Conservation (phyloP, 73 alveolate genomes). For the Tetrahymena malaccensis region DNA sequence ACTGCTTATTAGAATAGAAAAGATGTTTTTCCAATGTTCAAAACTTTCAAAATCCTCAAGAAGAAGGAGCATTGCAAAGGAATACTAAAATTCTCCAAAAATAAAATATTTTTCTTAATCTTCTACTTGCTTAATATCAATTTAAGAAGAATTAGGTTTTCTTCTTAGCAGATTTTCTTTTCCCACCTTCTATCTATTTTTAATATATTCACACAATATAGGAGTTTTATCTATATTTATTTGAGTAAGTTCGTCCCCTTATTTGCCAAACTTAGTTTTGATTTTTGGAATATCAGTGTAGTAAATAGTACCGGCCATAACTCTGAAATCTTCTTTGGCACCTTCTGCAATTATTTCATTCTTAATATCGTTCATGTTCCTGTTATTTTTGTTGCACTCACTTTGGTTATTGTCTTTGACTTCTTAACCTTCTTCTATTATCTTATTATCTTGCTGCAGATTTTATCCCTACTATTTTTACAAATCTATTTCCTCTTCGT, state of each 20-base stretch:
- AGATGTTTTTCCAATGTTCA: conserved; percentile 57
- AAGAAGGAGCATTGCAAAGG: conserved; percentile 50
- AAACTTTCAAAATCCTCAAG: conserved; percentile 61
- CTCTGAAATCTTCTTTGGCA: conserved; percentile 20
- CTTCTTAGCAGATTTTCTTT: not conserved
- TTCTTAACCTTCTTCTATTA: not conserved
- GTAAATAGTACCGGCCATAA: conserved; percentile 18
- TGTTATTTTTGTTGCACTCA: not conserved
- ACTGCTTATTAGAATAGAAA: conserved; percentile 46
- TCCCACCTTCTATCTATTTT: not conserved
- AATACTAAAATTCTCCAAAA: conserved; percentile 63
- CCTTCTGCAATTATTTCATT: conserved; percentile 3
- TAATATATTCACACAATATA: conserved; percentile 25
- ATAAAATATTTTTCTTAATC: conserved; percentile 33
- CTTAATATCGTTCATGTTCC: not conserved
- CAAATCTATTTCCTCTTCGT: not conserved
- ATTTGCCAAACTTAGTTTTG: conserved; percentile 15
- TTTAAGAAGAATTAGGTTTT: not conserved
- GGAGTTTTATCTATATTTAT: conserved; percentile 55
- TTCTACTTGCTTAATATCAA: conserved; percentile 13
- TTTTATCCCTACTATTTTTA: not conserved
- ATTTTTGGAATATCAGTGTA: conserved; percentile 37
- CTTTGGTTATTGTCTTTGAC: not conserved
- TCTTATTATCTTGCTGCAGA: not conserved
- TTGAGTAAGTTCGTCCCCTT: conserved; percentile 42